Conservation (phyloP, 2,329 filamentous ascomycete species). For the Aspergillus texensis region DNA sequence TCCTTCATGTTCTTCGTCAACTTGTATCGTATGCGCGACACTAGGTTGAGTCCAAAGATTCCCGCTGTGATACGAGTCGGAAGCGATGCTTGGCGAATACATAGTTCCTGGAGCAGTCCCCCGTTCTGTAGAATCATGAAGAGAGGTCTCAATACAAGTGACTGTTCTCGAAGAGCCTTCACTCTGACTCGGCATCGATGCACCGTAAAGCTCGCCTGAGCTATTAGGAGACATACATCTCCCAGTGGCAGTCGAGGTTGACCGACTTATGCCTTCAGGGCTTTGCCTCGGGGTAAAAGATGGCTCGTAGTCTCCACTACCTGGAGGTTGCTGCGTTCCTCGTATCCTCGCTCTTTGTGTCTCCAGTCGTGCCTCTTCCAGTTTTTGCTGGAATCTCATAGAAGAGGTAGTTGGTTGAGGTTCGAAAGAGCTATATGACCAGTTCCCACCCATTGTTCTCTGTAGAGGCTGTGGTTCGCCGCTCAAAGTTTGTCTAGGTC, state of each 20-base stretch:
- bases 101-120: neutral
- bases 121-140: neutral
- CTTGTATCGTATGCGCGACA: neutral
- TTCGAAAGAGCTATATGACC: conserved; percentile 17
- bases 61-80: neutral
- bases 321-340: neutral
- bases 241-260: neutral
- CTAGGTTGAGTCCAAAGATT: neutral
- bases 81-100: neutral
- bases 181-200: neutral
- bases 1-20: neutral
- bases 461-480: conserved; percentile 7
- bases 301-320: neutral
- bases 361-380: conserved; percentile 19
- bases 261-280: too few relatives aligned
- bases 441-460: conserved; percentile 17
- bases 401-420: conserved; percentile 14
- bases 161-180: too few relatives aligned
- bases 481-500: neutral
- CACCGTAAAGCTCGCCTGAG: neutral
- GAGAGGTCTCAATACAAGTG: neutral
- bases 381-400: conserved; percentile 14
- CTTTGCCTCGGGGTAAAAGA: neutral
- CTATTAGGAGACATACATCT: neutral
- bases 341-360: neutral